Base-by-base conservation (phyloP, 2,329 filamentous ascomycete species). In the Diaporthe longicolla region DNA sequence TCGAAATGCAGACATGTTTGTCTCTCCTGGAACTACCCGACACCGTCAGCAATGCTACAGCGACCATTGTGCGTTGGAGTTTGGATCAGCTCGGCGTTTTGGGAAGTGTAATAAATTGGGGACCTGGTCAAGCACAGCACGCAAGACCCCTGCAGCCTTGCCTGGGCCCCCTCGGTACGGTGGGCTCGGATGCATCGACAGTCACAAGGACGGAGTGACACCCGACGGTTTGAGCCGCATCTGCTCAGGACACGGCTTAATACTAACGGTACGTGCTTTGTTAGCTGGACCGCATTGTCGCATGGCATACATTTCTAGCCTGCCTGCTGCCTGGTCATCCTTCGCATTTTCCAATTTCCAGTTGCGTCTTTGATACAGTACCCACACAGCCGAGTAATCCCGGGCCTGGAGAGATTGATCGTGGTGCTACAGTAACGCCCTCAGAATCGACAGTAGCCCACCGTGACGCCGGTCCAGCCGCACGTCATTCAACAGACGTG, bases 121-220 rank as follows among this genome's bases (percentile, higher is more conserved):
- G 63, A 26, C 40, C 29, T 66, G 21, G 29, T n/a, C 45, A 37
- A 48, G 63, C 32, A 52, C 45, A 17, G 40, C 37, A 19, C 29
- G 29, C 63, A 26, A 21, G n/a, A 52, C 13, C 63, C 63, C 45
- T 66, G 63, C 63, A 66, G 63, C 63, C 45, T 54, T 66, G 50
- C 29, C 52, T 40, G 4, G 45, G 45, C 61, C 61, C 59, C 11
- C 37, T 40, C 37, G 11, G 37, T 17, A 32, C 61, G 43, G 40
- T 65, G 59, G 61, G 61, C 61, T 66, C 61, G 61, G 61, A 66
- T 66, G 61, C 19, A 29, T 66, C 61, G 43, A 48, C 61, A 52
- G 45, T 43, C 61, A 66, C 61, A 29, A 29, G 58, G 37, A 61
- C 58, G 37, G 58, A 61, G 15, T 59, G 57, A 9, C 58, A 50